Evolutionary conservation across 2,329 filamentous ascomycete genomes (phyloP).

Genomic region (Ophiosphaerella narmari): DNA sequence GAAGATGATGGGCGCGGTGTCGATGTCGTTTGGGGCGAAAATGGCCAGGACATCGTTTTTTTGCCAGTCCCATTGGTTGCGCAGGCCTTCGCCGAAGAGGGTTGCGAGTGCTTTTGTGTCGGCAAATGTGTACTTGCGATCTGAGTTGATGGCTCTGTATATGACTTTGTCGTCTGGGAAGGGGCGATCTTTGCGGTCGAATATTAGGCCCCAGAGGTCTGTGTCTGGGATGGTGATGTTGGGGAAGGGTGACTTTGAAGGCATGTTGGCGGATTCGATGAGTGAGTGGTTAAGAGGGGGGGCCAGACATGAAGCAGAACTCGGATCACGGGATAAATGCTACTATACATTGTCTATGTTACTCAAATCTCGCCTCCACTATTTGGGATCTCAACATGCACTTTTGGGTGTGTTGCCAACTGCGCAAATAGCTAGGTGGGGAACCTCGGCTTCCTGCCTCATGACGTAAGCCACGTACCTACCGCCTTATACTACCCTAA

Average conservation of each 20-base stretch:
- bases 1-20: constrained; percentile 75
- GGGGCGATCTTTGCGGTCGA: constrained; percentile 25
- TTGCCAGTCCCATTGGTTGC: constrained; percentile 73
- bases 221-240: constrained; percentile 25
- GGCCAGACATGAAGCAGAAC: no score
- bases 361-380: no score
- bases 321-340: no score
- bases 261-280: constrained; percentile 11
- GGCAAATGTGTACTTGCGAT: constrained; percentile 66
- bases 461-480: neutral
- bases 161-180: constrained; percentile 31
- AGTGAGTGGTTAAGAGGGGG: neutral
- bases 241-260: constrained; percentile 27
- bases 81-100: constrained; percentile 77
- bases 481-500: no score
- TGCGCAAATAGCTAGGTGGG: no score
- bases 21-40: constrained; percentile 83
- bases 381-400: no score
- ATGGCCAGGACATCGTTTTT: constrained; percentile 81
- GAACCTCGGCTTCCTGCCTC: neutral
- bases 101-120: constrained; percentile 67
- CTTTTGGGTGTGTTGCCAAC: no score
- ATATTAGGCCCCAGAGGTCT: constrained; percentile 30
- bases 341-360: no score
- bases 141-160: constrained; percentile 23